Base-by-base conservation (phyloP, 345 rosid species). In the Euphorbia peplus region DNA sequence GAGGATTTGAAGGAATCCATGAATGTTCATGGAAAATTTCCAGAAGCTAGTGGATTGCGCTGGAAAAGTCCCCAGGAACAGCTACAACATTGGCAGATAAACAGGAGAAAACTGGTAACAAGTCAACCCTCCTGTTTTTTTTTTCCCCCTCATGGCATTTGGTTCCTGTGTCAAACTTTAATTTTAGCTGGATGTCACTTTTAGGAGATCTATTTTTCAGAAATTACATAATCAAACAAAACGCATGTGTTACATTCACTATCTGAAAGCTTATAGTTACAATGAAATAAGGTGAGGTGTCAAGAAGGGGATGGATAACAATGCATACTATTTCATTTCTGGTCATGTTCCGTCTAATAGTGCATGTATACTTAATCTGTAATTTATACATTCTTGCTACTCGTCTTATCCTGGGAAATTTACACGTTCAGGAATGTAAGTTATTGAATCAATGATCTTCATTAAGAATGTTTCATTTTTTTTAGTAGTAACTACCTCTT, bases 71-170 rank as follows among this genome's bases (percentile, higher is more conserved):
- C 97, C 48, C 74, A 72, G 47, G 96, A 93, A 81, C 97, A 90
- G 75, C 82, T 90, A 46, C 89, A 89, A 73, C 96, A 93, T 73
- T 93, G 96, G 98, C 87, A 90, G 79, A 90, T 82, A 42, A 93
- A 90, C 74, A 83, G 96, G 76, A 83, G 98, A 78, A 93, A 85
- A 80, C 65, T 90, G 88, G 98, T 93, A 84, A 28, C 55, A 13
- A 28, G 16, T 50, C 41, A 60, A 54, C 28, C 16, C 24, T 70
- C 50, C 24, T 70, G 44, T 13, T 64, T 74, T 51, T 59, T 46
- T 60, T n/a, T n/a, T n/a, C n/a, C n/a, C n/a, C n/a, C 54, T 70
- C 39, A 66, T 28, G 37, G 37, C 26, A 21, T 44, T 64, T 6
- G 21, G 50, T 29, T 26, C 24, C 48, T 9, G 39, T 11, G 15